Conservation (phyloP, 164 flowering plant genomes). For the Berberis thunbergii region DNA sequence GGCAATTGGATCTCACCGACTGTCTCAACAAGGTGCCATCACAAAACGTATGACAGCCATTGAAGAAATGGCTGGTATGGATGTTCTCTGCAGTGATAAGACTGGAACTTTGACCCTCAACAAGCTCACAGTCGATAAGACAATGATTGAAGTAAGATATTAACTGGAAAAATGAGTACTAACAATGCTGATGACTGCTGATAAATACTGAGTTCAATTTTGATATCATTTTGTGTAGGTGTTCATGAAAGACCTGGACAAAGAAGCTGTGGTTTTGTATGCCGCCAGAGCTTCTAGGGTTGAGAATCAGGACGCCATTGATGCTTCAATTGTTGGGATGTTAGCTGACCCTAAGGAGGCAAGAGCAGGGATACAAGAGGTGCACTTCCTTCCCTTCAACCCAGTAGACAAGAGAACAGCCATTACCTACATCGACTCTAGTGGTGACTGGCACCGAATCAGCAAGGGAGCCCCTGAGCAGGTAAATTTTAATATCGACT, state of each 20-base stretch:
- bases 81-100: too few relatives aligned
- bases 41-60: too few relatives aligned
- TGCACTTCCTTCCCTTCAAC: constrained; percentile 42
- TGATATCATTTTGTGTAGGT: constrained; percentile 27
- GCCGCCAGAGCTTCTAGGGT: constrained; percentile 79
- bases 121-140: too few relatives aligned
- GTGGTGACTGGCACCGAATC: constrained; percentile 41
- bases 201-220: background rate
- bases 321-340: constrained; percentile 71
- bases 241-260: constrained; percentile 38
- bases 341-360: constrained; percentile 69
- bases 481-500: constrained; percentile 12
- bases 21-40: too few relatives aligned
- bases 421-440: constrained; percentile 29
- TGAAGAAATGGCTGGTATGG: too few relatives aligned
- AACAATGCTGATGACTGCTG: background rate
- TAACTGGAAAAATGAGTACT: background rate
- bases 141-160: background rate
- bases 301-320: constrained; percentile 87
- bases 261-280: constrained; percentile 36
- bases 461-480: constrained; percentile 96
- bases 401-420: constrained; percentile 46
- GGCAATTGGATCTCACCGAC: too few relatives aligned
- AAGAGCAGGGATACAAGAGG: constrained; percentile 34
- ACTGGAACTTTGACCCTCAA: too few relatives aligned